Conservation (phyloP, 2,329 filamentous ascomycete genomes). For the Emmonsia crescens region DNA sequence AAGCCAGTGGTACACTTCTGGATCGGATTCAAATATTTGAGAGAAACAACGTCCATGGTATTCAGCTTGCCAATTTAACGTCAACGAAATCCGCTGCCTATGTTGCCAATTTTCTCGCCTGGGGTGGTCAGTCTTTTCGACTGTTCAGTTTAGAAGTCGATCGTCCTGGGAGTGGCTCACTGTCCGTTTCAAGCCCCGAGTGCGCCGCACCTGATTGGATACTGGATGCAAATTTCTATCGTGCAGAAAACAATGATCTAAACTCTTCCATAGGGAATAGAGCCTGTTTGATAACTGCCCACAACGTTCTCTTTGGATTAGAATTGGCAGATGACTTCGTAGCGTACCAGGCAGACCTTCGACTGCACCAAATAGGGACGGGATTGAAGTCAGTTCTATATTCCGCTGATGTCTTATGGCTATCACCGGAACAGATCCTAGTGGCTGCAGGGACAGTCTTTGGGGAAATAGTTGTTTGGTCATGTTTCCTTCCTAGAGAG, state of each 20-base stretch:
- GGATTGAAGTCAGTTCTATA: constrained; percentile 72
- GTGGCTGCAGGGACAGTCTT: constrained; percentile 87
- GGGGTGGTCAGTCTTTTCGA: constrained; percentile 55
- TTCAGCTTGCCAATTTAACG: constrained; percentile 17
- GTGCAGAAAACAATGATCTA: constrained; percentile 18
- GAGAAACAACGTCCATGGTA: constrained; percentile 31
- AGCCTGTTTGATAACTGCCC: constrained; percentile 65
- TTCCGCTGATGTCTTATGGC: constrained; percentile 62
- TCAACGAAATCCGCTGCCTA: constrained; percentile 11
- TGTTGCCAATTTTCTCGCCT: constrained; percentile 41
- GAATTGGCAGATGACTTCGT: constrained; percentile 14
- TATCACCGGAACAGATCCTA: constrained; percentile 49
- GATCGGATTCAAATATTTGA: constrained; percentile 24
- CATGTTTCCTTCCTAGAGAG: constrained; percentile 39
- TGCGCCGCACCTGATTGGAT: constrained; percentile 62
- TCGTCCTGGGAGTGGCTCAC: constrained; percentile 6
- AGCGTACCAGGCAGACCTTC: constrained; percentile 18
- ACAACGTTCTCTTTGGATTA: constrained; percentile 65
- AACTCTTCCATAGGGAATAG: constrained; percentile 20
- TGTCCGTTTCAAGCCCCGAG: constrained; percentile 30
- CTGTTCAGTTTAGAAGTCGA: constrained; percentile 24
- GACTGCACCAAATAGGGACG: constrained; percentile 34
- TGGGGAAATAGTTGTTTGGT: constrained; percentile 88
- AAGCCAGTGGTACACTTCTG: constrained; percentile 20
- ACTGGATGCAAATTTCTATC: constrained; percentile 51